phyloP scores from a whole-genome alignment of 2,329 filamentous ascomycete genomes.

The Thielaviopsis musarum region DNA sequence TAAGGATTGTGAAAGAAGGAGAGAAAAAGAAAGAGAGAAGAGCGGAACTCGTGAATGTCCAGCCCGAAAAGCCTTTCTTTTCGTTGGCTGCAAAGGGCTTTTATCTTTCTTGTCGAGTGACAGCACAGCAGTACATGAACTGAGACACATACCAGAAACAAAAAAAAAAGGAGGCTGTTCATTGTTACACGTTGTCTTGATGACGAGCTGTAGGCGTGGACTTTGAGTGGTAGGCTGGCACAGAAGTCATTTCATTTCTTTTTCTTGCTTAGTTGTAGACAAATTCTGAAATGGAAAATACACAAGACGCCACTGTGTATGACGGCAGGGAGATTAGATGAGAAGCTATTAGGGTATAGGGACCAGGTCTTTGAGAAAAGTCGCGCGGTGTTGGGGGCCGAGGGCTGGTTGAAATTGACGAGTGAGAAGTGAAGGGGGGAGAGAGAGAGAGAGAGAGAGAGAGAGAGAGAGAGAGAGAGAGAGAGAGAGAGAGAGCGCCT shows the following conservation, averaged over 20 bases:
- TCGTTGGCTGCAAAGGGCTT: neutral
- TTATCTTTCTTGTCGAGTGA: neutral
- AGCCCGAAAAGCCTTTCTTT: neutral
- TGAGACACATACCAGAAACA: neutral
- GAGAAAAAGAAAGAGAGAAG: neutral
- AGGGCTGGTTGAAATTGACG: no score
- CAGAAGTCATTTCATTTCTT: neutral
- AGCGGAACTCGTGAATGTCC: neutral
- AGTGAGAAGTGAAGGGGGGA: neutral
- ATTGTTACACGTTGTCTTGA: neutral
- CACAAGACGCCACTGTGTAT: neutral
- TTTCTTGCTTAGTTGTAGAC: neutral
- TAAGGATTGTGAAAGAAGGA: neutral
- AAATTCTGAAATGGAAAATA: neutral
- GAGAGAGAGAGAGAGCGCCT: no score
- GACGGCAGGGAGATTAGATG: neutral
- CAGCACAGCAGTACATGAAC: neutral
- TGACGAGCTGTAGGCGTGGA: neutral
- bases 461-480: no score
- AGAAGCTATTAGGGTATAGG: neutral
- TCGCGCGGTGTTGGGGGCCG: neutral
- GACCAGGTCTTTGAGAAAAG: neutral
- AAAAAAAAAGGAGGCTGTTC: neutral
- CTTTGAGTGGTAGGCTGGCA: no score
- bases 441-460: no score